phyloP scores from a whole-genome alignment of 768 basidiomycete genomes.

The Lactarius evosmus region DNA sequence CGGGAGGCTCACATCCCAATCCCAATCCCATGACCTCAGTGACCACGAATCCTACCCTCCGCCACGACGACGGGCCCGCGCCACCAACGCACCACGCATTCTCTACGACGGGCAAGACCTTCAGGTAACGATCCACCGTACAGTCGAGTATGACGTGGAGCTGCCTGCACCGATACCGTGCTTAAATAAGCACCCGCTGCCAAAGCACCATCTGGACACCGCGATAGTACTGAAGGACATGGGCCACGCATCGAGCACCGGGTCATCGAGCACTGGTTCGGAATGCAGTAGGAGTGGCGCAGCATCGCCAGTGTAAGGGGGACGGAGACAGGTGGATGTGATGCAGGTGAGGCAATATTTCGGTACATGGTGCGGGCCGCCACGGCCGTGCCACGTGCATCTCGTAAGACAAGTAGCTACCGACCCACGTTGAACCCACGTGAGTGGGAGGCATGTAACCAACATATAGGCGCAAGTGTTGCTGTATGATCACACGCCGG shows the following conservation, averaged over 20 bases:
- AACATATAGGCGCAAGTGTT: too few species aligned
- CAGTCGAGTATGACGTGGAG: slow-evolving; percentile 15
- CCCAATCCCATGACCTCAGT: not conserved
- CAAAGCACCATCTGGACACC: not conserved
- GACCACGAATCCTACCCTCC: slow-evolving; percentile 1
- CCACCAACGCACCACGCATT: not conserved
- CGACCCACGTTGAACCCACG: not conserved
- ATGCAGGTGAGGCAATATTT: not conserved
- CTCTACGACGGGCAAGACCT: slow-evolving; percentile 3
- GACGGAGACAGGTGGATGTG: not conserved
- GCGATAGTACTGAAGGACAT: not conserved
- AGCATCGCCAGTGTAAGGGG: not conserved
- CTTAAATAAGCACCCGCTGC: slow-evolving; percentile 4
- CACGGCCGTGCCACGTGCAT: not conserved
- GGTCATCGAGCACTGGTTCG: slow-evolving; percentile 1
- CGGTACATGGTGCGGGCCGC: not conserved
- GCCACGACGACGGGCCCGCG: not conserved
- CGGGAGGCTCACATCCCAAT: slow-evolving; percentile 2
- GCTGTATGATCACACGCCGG: not conserved
- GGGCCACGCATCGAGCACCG: not conserved
- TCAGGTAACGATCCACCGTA: slow-evolving; percentile 16
- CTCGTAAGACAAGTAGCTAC: not conserved
- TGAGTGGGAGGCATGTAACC: not conserved
- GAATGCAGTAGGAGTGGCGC: not conserved
- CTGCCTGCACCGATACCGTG: not conserved